A percentile compares a stretch with the other conserved stretches of the same genome.
Evolutionary conservation across 2,329 filamentous ascomycete species (phyloP).

Genomic region (Sarocladiaceae sp.): DNA sequence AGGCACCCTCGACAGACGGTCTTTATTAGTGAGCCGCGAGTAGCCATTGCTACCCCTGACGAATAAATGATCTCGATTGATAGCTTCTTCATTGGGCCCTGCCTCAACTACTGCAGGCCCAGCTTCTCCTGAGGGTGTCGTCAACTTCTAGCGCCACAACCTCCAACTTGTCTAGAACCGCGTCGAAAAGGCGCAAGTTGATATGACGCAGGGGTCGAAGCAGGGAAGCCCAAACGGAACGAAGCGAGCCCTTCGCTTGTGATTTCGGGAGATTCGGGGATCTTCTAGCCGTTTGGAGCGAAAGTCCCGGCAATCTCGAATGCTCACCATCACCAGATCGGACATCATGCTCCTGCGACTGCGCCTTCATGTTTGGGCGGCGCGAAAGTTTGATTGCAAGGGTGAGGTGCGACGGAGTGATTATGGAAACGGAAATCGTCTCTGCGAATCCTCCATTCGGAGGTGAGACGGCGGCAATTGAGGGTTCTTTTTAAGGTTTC

Average conservation of each 20-base stretch:
- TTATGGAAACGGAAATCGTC: background rate
- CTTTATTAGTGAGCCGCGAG: slow-evolving; percentile 2
- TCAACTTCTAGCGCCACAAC: background rate
- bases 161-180: background rate
- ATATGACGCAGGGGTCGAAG: background rate
- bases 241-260: background rate
- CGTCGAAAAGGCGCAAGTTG: background rate
- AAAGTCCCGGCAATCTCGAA: slow-evolving; percentile 5
- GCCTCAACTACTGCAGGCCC: slow-evolving; percentile 6
- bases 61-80: background rate
- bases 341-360: background rate
- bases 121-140: background rate
- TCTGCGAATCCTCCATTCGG: background rate
- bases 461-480: background rate
- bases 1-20: background rate
- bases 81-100: background rate
- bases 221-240: background rate
- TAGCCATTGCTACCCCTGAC: slow-evolving; percentile 4
- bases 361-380: background rate
- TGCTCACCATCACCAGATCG: background rate
- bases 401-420: background rate
- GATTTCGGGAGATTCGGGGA: slow-evolving; percentile 6
- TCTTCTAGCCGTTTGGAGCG: slow-evolving; percentile 4
- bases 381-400: slow-evolving; percentile 2
- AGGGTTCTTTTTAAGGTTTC: slow-evolving; percentile 2